Base-by-base conservation (phyloP, 805 yeast genomes). In the Teunomyces panamensis region DNA sequence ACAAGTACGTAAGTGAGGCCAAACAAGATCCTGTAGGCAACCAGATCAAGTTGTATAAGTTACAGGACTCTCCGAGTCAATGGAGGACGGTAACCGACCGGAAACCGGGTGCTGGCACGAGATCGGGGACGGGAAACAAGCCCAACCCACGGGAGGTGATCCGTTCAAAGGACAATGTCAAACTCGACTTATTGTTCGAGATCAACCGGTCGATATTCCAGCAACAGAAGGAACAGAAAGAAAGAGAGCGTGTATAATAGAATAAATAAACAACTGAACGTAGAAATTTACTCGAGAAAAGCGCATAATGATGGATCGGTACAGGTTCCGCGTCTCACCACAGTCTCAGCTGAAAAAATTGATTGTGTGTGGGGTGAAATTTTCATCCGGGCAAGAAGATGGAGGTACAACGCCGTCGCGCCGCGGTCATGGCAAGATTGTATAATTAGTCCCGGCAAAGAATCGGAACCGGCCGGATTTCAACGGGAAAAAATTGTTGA, bases 11-110 rank as follows among this genome's bases (percentile, higher is more conserved):
- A 14, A 53, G 55, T 14, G 49, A 50, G 37, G 61, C 67, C 29
- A 56, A 53, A 17, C 41, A 47, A 4, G 63, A 63, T 52, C 53
- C 58, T 41, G 43, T 35, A n/a, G 61, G 59, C 14, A 59, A 55
- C 10, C 32, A 49, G 17, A 50, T 48, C 14, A 52, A 50, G 28
- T 45, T 60, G 9, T 63, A 64, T 43, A 53, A 57, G 39, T 57
- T 64, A 36, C 56, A 61, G 4, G 68, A 65, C 7, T 24, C 63
- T 8, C 53, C 59, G 3, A 55, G 59, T 3, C 57, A 49, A 39
- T 59, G 63, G 63, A 59, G 47, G 42, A 53, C 60, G 13, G 43
- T 33, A 20, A 29, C 47, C 17, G 27, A 16, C 17, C 14, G 17
- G 3, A 13, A 16, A 32, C 17, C 39, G 17, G 30, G 32, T 9